These are phyloP conservation scores for Russula lepida DNA, from an alignment of 768 basidiomycete species.

Conservation along the genomic window DNA sequence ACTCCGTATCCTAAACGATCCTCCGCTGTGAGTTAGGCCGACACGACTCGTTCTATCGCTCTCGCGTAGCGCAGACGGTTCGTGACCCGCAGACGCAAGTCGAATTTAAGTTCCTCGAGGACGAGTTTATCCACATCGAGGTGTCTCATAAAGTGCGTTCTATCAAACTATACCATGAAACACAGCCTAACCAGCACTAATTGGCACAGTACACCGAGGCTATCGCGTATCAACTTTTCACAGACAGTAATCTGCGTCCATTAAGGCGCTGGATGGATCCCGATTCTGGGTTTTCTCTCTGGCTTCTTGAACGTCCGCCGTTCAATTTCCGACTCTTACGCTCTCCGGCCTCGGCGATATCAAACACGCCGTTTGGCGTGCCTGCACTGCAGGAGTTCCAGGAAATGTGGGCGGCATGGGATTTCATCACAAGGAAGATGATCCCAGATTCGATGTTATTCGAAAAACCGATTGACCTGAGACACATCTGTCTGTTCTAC, in stretches of 20 bases:
- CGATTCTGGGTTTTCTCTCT: conserved; percentile 66
- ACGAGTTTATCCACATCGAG: conserved; percentile 81
- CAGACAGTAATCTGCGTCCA: conserved; percentile 67
- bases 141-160: conserved; percentile 71
- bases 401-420: conserved; percentile 83
- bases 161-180: not conserved
- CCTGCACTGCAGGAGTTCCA: conserved; percentile 77
- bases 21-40: conserved; percentile 38
- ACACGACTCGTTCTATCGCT: conserved; percentile 80
- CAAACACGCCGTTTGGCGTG: conserved; percentile 47
- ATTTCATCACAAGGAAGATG: conserved; percentile 75
- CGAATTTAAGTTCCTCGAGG: conserved; percentile 47
- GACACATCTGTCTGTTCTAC: conserved; percentile 97
- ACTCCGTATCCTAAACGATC: not conserved
- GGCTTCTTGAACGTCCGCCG: conserved; percentile 82
- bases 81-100: conserved; percentile 38
- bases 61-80: conserved; percentile 51
- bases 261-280: conserved; percentile 81
- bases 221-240: conserved; percentile 65
- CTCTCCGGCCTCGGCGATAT: conserved; percentile 29
- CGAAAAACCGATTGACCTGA: conserved; percentile 85
- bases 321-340: conserved; percentile 65
- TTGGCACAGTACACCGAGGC: conserved; percentile 61
- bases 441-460: conserved; percentile 80
- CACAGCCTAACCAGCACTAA: not conserved